Evolutionary conservation across 148 eudicot genomes (phyloP), one percentile per base, ranked within the genome.

Genomic region (Rhododendron henanense): DNA sequence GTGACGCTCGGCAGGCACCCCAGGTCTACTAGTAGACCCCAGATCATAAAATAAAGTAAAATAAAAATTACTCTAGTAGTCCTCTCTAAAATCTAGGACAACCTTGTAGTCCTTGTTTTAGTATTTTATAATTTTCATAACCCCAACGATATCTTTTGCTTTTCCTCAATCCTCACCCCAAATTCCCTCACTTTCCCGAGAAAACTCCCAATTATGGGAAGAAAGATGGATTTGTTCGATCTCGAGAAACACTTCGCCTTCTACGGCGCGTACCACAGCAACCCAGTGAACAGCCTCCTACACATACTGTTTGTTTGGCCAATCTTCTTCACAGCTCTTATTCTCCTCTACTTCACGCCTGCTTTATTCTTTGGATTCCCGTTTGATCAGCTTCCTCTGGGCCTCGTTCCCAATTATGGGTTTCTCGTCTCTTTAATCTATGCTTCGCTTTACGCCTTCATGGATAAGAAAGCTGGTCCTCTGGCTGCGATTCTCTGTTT

Each of bases 391-490:
- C 33, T 31, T 71, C 41, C 18, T 71, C 76, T 71, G 0, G 76
- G 76, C 76, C 76, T 71, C 9, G 76, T 71, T 33, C 76, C 76
- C 11, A 71, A 71, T 71, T 31, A 31, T 33, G 76, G 76, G 76
- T 5, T 71, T 15, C 39, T 71, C 39, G 2, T 71, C 76, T 3
- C 76, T 71, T 33, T 33, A 41, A 71, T 71, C 76, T 71, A 71
- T 71, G 41, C 76, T 71, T 33, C 31, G 76, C 5, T 33, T 31
- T 71, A 71, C 33, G 39, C 33, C 8, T 71, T 31, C 8, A 31
- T 71, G 76, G 76, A 71, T 71, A 71, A 71, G 76, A 71, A 14
- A 71, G 76, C 76, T 71, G 76, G 76, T 31, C 39, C 39, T 71
- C 9, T 71, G 76, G 76, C 76, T 71, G 76, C 76, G 18, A 31